Evolutionary conservation across 2,329 filamentous ascomycete species (phyloP).

Genomic region (Apiospora saccharicola): DNA sequence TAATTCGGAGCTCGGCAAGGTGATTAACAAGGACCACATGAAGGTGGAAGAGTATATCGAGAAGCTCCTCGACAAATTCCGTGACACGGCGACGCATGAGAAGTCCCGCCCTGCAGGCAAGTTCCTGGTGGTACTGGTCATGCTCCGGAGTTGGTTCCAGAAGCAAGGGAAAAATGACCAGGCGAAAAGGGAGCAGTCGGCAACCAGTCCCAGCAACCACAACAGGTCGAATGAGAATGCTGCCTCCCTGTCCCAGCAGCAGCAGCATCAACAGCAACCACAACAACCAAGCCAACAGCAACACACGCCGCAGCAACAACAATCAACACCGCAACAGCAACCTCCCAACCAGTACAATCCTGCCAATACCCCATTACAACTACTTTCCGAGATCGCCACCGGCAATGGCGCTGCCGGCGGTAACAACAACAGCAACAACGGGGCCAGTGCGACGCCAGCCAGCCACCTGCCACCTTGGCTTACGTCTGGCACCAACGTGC

Average conservation of each 20-base stretch:
- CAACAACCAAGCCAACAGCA: conserved; percentile 12
- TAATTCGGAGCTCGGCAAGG: conserved; percentile 70
- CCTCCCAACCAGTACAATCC: conserved; percentile 38
- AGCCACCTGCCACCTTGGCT: not conserved
- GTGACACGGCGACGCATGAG: conserved; percentile 67
- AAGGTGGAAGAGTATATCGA: conserved; percentile 72
- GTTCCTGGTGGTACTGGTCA: conserved; percentile 73
- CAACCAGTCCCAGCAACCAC: conserved; percentile 24
- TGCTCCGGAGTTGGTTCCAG: conserved; percentile 75
- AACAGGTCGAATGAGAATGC: conserved; percentile 9
- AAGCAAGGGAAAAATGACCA: conserved; percentile 43
- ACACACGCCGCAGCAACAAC: conserved; percentile 25
- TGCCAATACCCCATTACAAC: conserved; percentile 61
- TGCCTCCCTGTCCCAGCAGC: not conserved
- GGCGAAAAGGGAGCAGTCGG: conserved; percentile 28
- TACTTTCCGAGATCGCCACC: conserved; percentile 65
- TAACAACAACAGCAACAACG: conserved; percentile 27
- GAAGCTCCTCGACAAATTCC: conserved; percentile 73
- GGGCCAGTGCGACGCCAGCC: not conserved
- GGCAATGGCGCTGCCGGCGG: conserved; percentile 38
- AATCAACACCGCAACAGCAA: conserved; percentile 34
- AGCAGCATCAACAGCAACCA: not conserved
- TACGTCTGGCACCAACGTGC: conserved; percentile 4
- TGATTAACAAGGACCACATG: conserved; percentile 73
- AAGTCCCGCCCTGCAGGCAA: conserved; percentile 72